Conservation (phyloP, 2,329 filamentous ascomycete species). For the Exutisphaerella laricina region DNA sequence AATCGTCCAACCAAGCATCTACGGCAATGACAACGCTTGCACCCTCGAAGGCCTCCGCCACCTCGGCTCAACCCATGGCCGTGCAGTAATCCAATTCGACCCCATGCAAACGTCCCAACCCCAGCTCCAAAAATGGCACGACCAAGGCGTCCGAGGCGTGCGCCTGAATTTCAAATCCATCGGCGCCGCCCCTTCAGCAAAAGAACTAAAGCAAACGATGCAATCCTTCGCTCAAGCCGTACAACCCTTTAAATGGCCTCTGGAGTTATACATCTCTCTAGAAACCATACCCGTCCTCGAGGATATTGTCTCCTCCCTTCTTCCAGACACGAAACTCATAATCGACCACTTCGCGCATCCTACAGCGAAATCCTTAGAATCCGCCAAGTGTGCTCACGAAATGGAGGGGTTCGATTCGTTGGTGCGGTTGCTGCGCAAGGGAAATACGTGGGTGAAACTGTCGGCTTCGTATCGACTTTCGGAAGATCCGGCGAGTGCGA, state of each 20-base stretch:
- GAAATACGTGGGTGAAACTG: constrained; percentile 52
- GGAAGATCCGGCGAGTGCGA: constrained; percentile 31
- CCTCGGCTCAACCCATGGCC: constrained; percentile 46
- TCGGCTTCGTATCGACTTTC: constrained; percentile 55
- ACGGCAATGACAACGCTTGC: constrained; percentile 56
- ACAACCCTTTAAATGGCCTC: constrained; percentile 49
- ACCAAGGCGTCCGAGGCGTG: constrained; percentile 54
- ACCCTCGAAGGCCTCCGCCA: constrained; percentile 49
- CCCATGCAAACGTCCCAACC: constrained; percentile 36
- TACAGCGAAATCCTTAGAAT: constrained; percentile 25
- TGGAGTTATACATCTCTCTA: constrained; percentile 55
- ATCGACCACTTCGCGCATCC: constrained; percentile 55
- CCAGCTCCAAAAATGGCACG: constrained; percentile 51
- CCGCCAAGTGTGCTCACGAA: constrained; percentile 33
- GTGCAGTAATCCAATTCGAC: constrained; percentile 55
- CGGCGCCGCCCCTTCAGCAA: constrained; percentile 35
- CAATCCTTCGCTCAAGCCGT: constrained; percentile 48
- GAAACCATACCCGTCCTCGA: constrained; percentile 47
- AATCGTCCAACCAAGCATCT: constrained; percentile 56
- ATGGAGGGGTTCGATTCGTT: constrained; percentile 49
- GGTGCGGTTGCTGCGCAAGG: constrained; percentile 42
- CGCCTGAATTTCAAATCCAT: constrained; percentile 55
- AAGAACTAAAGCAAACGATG: constrained; percentile 41
- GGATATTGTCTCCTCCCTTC: constrained; percentile 43
- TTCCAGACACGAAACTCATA: constrained; percentile 44